Base-by-base conservation (phyloP, 1,139 yeast genomes). In the Pichia cactophila region DNA sequence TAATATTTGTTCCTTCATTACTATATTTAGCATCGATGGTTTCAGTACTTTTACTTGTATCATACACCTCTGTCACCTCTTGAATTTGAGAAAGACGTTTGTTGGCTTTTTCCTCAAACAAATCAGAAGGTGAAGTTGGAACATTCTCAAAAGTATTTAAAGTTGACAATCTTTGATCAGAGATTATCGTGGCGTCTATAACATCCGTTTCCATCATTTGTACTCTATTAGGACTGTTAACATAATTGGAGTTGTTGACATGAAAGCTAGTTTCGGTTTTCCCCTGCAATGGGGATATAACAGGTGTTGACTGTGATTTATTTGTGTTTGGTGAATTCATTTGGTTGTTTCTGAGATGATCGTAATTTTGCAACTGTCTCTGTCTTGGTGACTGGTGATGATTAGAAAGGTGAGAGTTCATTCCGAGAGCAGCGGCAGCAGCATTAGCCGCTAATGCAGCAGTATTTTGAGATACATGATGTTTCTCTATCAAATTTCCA, bases 1-100 rank as follows among this genome's bases (percentile, higher is more conserved):
- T 26, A 33, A 9, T 4, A 51, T 40, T 20, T 48, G 9, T 20
- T 20, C 11, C 40, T 10, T 20, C 28, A 35, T 14, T 35, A 26
- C 43, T 40, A 2, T 37, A 31, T 11, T 46, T 38, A 7, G 53
- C 49, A n/a, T 49, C 51, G 17, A 44, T 42, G 41, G 41, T 42
- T 33, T 41, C 28, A 20, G 11, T 5, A 1, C 41, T 33, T 26
- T 9, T 26, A 26, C 33, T 40, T 10, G 45, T 48, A 47, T 63
- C 64, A 39, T 63, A 62, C 14, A 56, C 59, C 46, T 62, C 67
- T 17, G 60, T 53, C 3, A 51, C 57, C 29, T 54, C 57, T 23
- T 49, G 55, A 23, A 54, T 51, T 42, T 51, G 55, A 5, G 56
- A 53, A 23, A 54, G 35, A 28, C 57, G 43, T 8, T 48, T 53